Evolutionary conservation across 306 rosid genomes (phyloP).

Genomic region (Dalbergia cultrata): DNA sequence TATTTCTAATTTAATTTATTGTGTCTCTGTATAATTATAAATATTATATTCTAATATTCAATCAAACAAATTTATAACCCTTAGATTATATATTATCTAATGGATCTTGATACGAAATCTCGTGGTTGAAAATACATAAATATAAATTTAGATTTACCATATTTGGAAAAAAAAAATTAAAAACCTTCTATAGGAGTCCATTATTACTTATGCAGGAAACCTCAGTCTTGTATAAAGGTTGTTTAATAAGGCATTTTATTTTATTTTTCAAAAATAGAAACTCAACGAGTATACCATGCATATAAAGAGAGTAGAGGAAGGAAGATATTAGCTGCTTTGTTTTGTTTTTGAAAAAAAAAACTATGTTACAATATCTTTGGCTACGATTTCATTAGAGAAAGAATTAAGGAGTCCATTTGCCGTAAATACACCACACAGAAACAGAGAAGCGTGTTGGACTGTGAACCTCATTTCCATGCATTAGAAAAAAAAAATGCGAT

Average conservation of each 20-base stretch:
- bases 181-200: too few relatives aligned
- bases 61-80: not conserved
- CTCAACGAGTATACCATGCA: not conserved
- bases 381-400: not conserved
- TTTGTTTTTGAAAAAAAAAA: too few relatives aligned
- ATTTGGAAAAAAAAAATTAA: not conserved
- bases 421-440: not conserved
- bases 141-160: not conserved
- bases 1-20: not conserved
- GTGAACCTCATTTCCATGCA: not conserved
- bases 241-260: too few relatives aligned
- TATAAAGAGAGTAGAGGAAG: not conserved
- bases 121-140: not conserved
- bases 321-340: not conserved
- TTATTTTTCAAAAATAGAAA: not conserved
- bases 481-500: not conserved
- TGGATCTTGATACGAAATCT: not conserved
- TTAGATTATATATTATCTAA: not conserved
- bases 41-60: conserved; percentile 8
- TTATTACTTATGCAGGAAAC: too few relatives aligned
- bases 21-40: not conserved
- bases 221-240: too few relatives aligned
- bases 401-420: not conserved
- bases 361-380: not conserved
- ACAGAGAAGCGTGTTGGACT: not conserved